These are phyloP conservation scores for Ogataea polymorpha DNA, from an alignment of 805 yeast species.

Conservation along the genomic window DNA sequence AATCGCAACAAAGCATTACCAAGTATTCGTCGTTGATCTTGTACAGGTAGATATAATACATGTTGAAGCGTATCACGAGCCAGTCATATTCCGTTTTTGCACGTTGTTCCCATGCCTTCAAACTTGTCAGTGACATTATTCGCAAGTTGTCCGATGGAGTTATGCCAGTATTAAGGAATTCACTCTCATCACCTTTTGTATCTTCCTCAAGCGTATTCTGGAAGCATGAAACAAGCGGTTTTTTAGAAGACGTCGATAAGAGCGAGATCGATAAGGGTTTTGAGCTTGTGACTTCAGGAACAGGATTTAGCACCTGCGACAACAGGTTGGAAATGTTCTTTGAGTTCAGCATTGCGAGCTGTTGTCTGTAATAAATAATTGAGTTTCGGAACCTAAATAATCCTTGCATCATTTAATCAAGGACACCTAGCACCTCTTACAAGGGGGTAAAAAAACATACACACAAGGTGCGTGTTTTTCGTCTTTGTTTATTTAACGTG, in stretches of 20 bases:
- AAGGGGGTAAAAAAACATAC: conserved; percentile 8
- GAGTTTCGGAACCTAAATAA: too few relatives aligned
- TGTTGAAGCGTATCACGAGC: conserved; percentile 27
- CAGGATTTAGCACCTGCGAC: conserved; percentile 27
- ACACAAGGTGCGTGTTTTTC: conserved; percentile 10
- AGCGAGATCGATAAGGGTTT: conserved; percentile 32
- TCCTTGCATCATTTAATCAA: neutral
- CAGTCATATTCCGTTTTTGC: conserved; percentile 16
- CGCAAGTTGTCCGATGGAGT: conserved; percentile 32
- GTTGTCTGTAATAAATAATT: too few relatives aligned
- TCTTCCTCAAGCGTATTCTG: conserved; percentile 5
- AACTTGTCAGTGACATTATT: conserved; percentile 29
- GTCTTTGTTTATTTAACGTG: conserved; percentile 13
- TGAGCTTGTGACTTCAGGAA: conserved; percentile 22
- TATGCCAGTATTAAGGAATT: conserved; percentile 29
- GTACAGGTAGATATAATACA: conserved; percentile 23
- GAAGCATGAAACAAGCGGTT: conserved; percentile 32
- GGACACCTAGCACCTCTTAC: conserved; percentile 7
- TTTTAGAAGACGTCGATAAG: conserved; percentile 26
- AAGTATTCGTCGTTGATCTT: conserved; percentile 22
- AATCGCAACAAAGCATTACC: conserved; percentile 28
- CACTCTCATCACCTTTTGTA: conserved; percentile 14
- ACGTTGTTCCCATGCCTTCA: conserved; percentile 27
- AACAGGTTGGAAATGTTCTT: conserved; percentile 27
- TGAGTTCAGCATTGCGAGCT: conserved; percentile 28